These are phyloP conservation scores for Flaveria robusta DNA, from an alignment of 129 eudicot species.

Conservation along the genomic window DNA sequence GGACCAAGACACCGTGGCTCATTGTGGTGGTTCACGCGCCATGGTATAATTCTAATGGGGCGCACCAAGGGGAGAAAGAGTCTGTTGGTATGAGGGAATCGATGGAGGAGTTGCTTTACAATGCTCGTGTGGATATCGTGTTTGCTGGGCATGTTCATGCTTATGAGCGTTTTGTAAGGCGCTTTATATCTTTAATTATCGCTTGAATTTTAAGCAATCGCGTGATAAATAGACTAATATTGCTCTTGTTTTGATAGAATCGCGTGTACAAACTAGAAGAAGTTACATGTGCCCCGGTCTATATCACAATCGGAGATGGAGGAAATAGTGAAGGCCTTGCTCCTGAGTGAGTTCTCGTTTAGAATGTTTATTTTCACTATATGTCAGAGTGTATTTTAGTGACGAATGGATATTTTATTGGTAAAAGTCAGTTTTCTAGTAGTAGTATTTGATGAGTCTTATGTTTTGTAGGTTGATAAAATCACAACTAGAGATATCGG, in stretches of 20 bases:
- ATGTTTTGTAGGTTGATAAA: constrained; percentile 40
- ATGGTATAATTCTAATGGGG: constrained; percentile 63
- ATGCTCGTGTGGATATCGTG: constrained; percentile 57
- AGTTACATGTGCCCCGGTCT: constrained; percentile 51
- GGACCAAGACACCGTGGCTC: constrained; percentile 64
- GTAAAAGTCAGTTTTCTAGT: background rate
- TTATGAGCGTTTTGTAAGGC: constrained; percentile 67
- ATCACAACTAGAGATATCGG: constrained; percentile 46
- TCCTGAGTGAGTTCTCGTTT: background rate
- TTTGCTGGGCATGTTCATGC: constrained; percentile 79
- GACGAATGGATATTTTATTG: background rate
- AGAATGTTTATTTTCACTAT: background rate
- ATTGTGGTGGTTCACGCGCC: constrained; percentile 62
- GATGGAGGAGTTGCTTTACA: constrained; percentile 59
- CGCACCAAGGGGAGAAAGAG: constrained; percentile 59
- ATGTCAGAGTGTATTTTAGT: background rate
- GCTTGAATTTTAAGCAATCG: background rate
- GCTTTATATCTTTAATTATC: background rate
- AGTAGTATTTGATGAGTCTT: background rate
- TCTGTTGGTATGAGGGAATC: constrained; percentile 44
- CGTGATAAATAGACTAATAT: background rate
- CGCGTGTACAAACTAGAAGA: constrained; percentile 46
- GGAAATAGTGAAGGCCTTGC: constrained; percentile 26
- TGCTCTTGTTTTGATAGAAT: constrained; percentile 26
- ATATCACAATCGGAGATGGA: constrained; percentile 77